Base-by-base conservation (phyloP, 2,329 filamentous ascomycete species). In the Salinomyces thailandicus region DNA sequence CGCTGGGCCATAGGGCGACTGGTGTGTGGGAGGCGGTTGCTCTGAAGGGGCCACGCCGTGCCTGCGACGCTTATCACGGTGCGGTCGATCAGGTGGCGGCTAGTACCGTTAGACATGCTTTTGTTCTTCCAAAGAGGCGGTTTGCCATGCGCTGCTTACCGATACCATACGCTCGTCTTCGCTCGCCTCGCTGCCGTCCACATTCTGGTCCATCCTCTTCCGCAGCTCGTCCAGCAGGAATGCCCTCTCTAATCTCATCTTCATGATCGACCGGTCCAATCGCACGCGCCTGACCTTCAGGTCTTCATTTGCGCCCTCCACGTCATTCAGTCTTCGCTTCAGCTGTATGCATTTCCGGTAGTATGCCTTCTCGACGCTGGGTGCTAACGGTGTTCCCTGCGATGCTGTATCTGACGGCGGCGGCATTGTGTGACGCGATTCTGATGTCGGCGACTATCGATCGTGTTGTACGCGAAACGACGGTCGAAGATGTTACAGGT, bases 341-440 rank as follows among this genome's bases (percentile, higher is more conserved):
- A 98, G 75, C 52, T 93, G 83, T 57, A 95, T 85, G 62, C 89
- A 96, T 75, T 98, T 96, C 47, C 85, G 77, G 53, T 91, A 86
- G 64, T 96, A 98, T 34, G 89, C 87, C 59, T 89, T 81, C 63
- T 98, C 89, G 45, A 96, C 86, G 12, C 86, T 93, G 12, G 91
- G 89, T 14, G 89, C 85, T 38, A 79, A 72, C 9, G 68, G 58
- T n/a, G 58, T 58, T 46, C 54, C 55, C 12, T 40, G 18, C 5
- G 49, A 47, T 32, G 45, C 17, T 18, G 15, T 33, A 9, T 33
- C 31, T 33, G 31, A 26, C n/a, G 22, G 22, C 22, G 22, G 22
- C 22, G 22, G 22, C 22, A 26, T 26, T 26, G 22, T 26, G n/a
- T n/a, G n/a, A n/a, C n/a, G n/a, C n/a, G n/a, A n/a, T n/a, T n/a